Evolutionary conservation across 805 yeast species (phyloP).

Genomic region (Vanderwaltozyma tropicalis): DNA sequence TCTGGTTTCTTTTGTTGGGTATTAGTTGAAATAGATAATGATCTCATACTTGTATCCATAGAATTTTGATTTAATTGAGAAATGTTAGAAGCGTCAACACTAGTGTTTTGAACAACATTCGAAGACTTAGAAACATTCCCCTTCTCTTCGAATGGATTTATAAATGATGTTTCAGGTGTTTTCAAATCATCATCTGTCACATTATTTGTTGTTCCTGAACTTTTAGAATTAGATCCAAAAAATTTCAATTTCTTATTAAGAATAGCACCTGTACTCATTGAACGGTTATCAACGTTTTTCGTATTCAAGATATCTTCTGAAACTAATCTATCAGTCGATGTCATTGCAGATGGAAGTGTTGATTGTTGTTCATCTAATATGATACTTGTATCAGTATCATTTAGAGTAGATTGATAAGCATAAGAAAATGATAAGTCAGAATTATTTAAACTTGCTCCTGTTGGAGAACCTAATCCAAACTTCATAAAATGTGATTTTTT

Average conservation of each 20-base stretch:
- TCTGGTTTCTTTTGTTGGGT: neutral
- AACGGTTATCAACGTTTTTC: slow-evolving; percentile 8
- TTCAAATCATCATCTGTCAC: slow-evolving; percentile 4
- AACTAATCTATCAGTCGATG: neutral
- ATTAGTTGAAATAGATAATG: neutral
- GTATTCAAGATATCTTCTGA: neutral
- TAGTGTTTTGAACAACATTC: neutral
- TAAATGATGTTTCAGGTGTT: neutral
- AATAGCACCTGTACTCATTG: slow-evolving; percentile 21
- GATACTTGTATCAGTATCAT: neutral
- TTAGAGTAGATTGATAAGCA: neutral
- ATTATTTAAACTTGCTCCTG: neutral
- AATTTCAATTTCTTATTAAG: slow-evolving; percentile 18
- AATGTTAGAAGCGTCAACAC: too few relatives aligned
- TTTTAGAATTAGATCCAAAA: slow-evolving; percentile 11
- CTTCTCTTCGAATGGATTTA: neutral
- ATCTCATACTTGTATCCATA: neutral
- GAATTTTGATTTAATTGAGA: too few relatives aligned
- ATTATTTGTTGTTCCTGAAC: slow-evolving; percentile 5
- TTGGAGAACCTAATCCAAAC: slow-evolving; percentile 3
- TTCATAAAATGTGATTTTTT: slow-evolving; percentile 3
- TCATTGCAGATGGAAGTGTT: neutral
- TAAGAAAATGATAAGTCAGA: neutral
- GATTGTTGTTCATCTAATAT: slow-evolving; percentile 11
- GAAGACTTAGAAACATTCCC: neutral